These are phyloP conservation scores for Cladosporium sp. DNA, from an alignment of 2,329 filamentous ascomycete species.

Conservation along the genomic window DNA sequence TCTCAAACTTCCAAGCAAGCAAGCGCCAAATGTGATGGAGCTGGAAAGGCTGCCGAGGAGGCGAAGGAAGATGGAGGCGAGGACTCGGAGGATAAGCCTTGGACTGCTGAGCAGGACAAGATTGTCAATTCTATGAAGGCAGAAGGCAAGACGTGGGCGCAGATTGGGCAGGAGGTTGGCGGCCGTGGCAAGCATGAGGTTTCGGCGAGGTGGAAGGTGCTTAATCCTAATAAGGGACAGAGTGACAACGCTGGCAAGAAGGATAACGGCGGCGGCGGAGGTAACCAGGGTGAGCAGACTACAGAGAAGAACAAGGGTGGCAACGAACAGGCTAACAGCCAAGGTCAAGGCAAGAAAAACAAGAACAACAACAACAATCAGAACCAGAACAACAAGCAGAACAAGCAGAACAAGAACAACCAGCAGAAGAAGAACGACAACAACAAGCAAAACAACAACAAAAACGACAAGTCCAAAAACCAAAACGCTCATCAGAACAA, in stretches of 20 bases:
- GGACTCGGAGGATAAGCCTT: slow-evolving; percentile 20
- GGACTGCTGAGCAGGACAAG: slow-evolving; percentile 43
- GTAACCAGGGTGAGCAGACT: slow-evolving; percentile 22
- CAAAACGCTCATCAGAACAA: not conserved
- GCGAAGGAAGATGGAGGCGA: not conserved
- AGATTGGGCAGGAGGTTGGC: slow-evolving; percentile 33
- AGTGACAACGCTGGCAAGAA: slow-evolving; percentile 17
- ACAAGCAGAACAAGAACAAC: slow-evolving; percentile 8
- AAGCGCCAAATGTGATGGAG: too few relatives aligned
- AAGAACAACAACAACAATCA: slow-evolving; percentile 26
- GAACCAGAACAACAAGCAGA: not conserved
- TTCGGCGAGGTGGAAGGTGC: slow-evolving; percentile 37
- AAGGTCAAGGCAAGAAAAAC: slow-evolving; percentile 13
- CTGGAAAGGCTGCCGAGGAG: not conserved
- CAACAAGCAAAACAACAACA: slow-evolving; percentile 7
- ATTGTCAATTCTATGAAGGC: slow-evolving; percentile 41
- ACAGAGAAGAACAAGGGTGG: slow-evolving; percentile 17
- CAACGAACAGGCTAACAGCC: slow-evolving; percentile 8
- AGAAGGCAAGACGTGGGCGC: slow-evolving; percentile 32
- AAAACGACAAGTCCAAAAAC: not conserved
- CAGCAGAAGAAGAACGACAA: slow-evolving; percentile 19
- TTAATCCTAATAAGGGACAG: slow-evolving; percentile 34
- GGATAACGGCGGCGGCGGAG: slow-evolving; percentile 19
- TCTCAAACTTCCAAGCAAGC: not conserved
- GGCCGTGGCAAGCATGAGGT: slow-evolving; percentile 29